Percentiles rank a stretch among this genome's conserved stretches.
Evolutionary conservation across 352 stramenopile genomes (phyloP).

Genomic region (Phytophthora tubulina): DNA sequence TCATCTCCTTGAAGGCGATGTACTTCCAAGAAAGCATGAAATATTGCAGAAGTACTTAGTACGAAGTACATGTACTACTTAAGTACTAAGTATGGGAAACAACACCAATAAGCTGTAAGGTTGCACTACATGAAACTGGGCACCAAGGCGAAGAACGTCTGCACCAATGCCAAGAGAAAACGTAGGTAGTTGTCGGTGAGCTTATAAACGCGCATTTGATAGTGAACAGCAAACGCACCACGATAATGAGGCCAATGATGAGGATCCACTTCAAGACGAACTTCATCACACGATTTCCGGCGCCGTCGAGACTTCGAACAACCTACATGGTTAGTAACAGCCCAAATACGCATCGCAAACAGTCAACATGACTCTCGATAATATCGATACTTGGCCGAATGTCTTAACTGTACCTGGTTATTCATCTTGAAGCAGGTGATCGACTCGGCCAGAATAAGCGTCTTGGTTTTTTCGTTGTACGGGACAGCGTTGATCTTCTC

Average conservation of each 20-base stretch:
- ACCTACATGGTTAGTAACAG: slow-evolving; percentile 39
- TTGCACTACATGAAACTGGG: not conserved
- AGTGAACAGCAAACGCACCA: slow-evolving; percentile 39
- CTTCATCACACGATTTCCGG: slow-evolving; percentile 51
- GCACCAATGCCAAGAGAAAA: not conserved
- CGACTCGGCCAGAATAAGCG: slow-evolving; percentile 63
- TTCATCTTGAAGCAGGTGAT: slow-evolving; percentile 72
- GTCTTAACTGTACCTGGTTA: slow-evolving; percentile 56
- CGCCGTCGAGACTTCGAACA: slow-evolving; percentile 71
- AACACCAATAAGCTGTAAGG: too few relatives aligned
- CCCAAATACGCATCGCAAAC: not conserved
- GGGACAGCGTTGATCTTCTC: slow-evolving; percentile 63
- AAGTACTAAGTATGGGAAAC: too few relatives aligned
- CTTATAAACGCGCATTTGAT: not conserved
- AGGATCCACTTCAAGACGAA: slow-evolving; percentile 75
- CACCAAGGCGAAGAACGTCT: slow-evolving; percentile 18
- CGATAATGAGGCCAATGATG: slow-evolving; percentile 57
- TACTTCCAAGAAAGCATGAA: too few relatives aligned
- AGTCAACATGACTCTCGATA: not conserved
- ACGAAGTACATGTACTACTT: too few relatives aligned
- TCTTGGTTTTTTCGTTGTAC: slow-evolving; percentile 55
- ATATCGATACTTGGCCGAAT: not conserved
- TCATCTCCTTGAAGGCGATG: too few relatives aligned
- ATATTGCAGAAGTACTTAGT: too few relatives aligned
- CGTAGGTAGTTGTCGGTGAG: not conserved